Evolutionary conservation across 2,329 filamentous ascomycete species (phyloP), one percentile per base, ranked within the genome.

Genomic region (Clonostachys sp.): DNA sequence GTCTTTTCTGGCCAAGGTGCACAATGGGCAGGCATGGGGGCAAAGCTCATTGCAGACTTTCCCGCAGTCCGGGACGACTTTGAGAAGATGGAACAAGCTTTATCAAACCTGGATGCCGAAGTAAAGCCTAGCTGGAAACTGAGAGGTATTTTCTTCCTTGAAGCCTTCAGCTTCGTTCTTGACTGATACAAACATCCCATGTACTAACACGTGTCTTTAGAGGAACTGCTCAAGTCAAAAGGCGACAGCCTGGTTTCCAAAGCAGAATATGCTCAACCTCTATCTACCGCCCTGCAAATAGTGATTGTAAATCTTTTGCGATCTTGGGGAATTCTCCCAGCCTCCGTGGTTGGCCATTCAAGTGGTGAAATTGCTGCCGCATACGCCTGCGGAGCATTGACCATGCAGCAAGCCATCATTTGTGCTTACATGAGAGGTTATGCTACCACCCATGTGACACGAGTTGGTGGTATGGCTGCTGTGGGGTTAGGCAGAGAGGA

Each of bases 301-400:
- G 68, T 56, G 1, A 53, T 76, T 2, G 60, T 70, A 1, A 61
- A 70, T 6, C 55, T 71, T 1, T 58, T 74, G 5, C 44, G 42
- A 2, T 50, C 50, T 7, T 58, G 57, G 45, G 59, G 63, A 6
- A 52, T 72, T 18, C 41, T 35, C 4, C 62, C 64, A 0, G 41
- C 51, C n/a, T 60, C 57, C 4, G 63, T 66, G 5, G 60, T 69
- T 6, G 70, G 69, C 6, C 70, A 73, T 49, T 69, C 64, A 0
- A 61, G 57, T 9, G 70, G 70, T 2, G 70, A 72, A 50, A 69
- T 72, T 35, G 67, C 61, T 1, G 70, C 68, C 2, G 68, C 68
- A 1, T 72, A 69, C 47, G 63, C 67, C 2, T 59, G 62, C 0
- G 67, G 12, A 47, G 65, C 6, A 54, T 58, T 33, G 56, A 55